phyloP scores from a whole-genome alignment of 2,329 filamentous ascomycete species.

The Ceratocystis variospora region DNA sequence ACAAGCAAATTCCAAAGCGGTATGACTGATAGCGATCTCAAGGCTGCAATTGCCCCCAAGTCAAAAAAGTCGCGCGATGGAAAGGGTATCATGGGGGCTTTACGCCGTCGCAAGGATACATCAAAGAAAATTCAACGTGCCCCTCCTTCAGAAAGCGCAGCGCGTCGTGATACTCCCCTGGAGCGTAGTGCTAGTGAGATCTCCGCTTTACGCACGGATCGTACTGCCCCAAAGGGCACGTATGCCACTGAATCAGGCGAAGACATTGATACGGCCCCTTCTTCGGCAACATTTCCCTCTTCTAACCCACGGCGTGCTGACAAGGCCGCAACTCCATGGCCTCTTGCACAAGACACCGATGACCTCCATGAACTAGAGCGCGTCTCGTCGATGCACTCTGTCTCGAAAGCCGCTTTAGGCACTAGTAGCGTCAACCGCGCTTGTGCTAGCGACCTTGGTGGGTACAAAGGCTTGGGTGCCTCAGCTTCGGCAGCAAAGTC shows the following conservation, averaged over 20 bases:
- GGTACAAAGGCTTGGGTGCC: constrained; percentile 1
- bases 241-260: neutral
- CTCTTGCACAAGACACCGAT: constrained; percentile 1
- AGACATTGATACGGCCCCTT: neutral
- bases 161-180: constrained; percentile 47
- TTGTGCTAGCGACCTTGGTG: neutral
- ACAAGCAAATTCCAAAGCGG: neutral
- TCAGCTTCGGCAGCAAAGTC: neutral
- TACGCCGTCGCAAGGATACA: constrained; percentile 48
- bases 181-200: constrained; percentile 46
- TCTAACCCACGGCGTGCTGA: neutral
- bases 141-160: constrained; percentile 41
- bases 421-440: constrained; percentile 16
- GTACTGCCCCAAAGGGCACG: constrained; percentile 22
- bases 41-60: constrained; percentile 22
- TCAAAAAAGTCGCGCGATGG: constrained; percentile 19
- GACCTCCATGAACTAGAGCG: constrained; percentile 8
- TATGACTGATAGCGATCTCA: neutral
- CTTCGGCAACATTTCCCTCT: neutral
- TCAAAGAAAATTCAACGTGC: constrained; percentile 40
- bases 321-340: constrained; percentile 3
- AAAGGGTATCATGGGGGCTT: constrained; percentile 38
- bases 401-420: neutral
- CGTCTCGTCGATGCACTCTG: constrained; percentile 7
- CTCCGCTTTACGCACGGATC: constrained; percentile 28